Evolutionary conservation across 176 grass and related monocot species (phyloP).

Genomic region (Zoysia japonica): DNA sequence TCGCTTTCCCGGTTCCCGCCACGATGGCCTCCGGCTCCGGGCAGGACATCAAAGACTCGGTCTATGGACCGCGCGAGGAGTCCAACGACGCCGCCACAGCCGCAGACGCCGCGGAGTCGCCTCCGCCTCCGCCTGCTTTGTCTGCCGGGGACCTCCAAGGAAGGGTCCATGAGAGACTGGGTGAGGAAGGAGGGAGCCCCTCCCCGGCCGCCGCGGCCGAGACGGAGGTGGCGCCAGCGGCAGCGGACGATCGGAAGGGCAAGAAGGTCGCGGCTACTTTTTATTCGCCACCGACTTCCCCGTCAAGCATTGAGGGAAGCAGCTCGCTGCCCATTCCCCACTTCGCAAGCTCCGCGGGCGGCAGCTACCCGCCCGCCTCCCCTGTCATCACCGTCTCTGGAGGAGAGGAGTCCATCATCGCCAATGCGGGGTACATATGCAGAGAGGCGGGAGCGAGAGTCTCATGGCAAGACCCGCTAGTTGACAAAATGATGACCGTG

Average conservation of each 20-base stretch:
- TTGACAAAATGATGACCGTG: background rate
- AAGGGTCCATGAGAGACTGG: background rate
- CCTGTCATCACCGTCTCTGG: background rate
- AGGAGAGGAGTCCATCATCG: background rate
- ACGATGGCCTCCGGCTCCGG: constrained; percentile 26
- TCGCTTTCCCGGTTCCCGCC: background rate
- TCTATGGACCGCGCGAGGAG: background rate
- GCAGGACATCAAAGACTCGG: background rate
- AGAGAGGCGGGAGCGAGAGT: background rate
- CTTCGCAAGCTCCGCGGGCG: background rate
- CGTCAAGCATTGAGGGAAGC: background rate
- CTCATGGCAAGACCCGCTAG: constrained; percentile 10
- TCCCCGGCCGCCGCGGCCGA: background rate
- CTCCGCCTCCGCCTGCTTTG: background rate
- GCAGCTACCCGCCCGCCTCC: background rate
- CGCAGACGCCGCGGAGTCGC: background rate
- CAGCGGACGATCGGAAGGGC: background rate
- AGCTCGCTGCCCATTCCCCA: background rate
- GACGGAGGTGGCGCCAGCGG: background rate
- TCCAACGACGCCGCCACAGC: background rate
- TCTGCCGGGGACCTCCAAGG: background rate
- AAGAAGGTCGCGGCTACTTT: background rate
- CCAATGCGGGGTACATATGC: background rate
- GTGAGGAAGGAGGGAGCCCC: background rate
- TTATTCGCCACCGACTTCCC: background rate